Evolutionary conservation across 805 yeast species (phyloP).

Genomic region (Nakazawaea wyomingensis): DNA sequence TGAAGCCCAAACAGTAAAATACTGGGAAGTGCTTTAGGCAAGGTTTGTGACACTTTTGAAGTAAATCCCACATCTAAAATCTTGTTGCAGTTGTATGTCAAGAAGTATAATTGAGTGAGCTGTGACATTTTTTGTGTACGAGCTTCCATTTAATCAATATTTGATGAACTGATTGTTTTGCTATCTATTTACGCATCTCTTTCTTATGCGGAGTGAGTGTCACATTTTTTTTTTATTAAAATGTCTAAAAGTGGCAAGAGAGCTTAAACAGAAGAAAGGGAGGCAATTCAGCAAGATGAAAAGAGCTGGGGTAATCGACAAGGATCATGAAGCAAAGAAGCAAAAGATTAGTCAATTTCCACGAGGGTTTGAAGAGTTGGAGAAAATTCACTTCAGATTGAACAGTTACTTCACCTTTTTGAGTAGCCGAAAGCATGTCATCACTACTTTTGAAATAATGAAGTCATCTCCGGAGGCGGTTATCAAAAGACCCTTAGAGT

Average conservation of each 20-base stretch:
- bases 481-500: constrained; percentile 36
- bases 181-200: too few species aligned
- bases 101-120: constrained; percentile 4
- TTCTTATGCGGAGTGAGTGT: too few species aligned
- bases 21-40: constrained; percentile 27
- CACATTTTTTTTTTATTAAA: too few species aligned
- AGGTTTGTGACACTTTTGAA: not conserved
- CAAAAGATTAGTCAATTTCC: constrained; percentile 16
- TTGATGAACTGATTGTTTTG: too few species aligned
- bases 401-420: constrained; percentile 61
- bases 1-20: constrained; percentile 61
- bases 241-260: too few species aligned
- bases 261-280: too few species aligned
- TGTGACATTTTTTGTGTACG: not conserved
- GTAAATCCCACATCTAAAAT: constrained; percentile 6
- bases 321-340: constrained; percentile 6
- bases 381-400: constrained; percentile 43
- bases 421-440: constrained; percentile 53
- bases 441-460: constrained; percentile 51
- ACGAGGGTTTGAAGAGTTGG: constrained; percentile 33
- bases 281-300: constrained; percentile 3
- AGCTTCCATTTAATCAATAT: too few species aligned
- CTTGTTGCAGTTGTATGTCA: constrained; percentile 12
- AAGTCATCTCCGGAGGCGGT: constrained; percentile 48
- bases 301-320: constrained; percentile 1